These are phyloP conservation scores for Neurospora terricola DNA, from an alignment of 495 filamentous ascomycete genomes.

Conservation along the genomic window DNA sequence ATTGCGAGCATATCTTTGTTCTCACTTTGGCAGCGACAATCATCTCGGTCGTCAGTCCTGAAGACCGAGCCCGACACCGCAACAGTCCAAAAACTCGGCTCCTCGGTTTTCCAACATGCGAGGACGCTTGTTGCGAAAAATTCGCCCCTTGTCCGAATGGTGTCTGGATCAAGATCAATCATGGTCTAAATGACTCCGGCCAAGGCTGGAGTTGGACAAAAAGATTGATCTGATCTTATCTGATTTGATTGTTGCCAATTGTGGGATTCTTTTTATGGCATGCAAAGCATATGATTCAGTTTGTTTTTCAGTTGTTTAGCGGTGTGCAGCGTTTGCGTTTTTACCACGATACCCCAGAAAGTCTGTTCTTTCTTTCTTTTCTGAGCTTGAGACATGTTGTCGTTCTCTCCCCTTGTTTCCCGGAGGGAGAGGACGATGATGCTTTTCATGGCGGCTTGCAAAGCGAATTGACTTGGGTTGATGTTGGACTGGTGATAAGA, in stretches of 20 bases:
- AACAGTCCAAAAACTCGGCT: background rate
- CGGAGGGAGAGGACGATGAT: background rate
- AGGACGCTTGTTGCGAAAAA: background rate
- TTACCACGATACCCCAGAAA: background rate
- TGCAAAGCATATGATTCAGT: background rate
- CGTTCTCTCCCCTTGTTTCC: background rate
- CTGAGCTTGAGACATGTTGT: background rate
- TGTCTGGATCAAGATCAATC: background rate
- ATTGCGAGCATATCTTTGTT: slow-evolving; percentile 12
- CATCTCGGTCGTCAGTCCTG: background rate
- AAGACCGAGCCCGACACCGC: background rate
- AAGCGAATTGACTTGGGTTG: background rate
- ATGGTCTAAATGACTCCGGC: background rate
- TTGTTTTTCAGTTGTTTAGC: background rate
- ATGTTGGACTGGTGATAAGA: background rate
- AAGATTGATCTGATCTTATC: background rate
- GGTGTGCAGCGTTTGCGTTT: background rate
- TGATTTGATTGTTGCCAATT: background rate
- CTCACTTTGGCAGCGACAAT: slow-evolving; percentile 4
- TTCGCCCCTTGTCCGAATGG: background rate
- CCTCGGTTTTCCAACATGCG: slow-evolving; percentile 1
- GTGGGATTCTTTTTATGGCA: background rate
- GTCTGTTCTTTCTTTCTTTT: background rate
- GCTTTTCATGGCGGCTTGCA: background rate
- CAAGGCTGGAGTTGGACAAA: background rate